A percentile compares a stretch with the other conserved stretches of the same genome.
These are phyloP conservation scores for Ceriops zippeliana DNA, from an alignment of 345 rosid genomes.

Conservation along the genomic window DNA sequence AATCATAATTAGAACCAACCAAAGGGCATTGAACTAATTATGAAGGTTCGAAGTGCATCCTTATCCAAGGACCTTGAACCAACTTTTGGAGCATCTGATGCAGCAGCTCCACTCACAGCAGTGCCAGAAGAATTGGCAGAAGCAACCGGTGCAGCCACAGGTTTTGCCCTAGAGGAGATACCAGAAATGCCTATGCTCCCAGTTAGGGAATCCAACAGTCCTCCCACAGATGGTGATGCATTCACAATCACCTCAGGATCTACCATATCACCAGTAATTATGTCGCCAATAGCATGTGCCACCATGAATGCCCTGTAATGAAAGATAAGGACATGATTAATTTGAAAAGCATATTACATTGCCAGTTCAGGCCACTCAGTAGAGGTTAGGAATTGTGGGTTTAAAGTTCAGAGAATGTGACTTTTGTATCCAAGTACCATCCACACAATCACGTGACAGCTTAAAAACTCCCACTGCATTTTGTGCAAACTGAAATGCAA, in stretches of 20 bases:
- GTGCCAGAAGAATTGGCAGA: slow-evolving; percentile 53
- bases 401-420: no score
- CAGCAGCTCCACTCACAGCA: slow-evolving; percentile 42
- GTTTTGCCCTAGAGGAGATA: slow-evolving; percentile 80
- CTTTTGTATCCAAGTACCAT: no score
- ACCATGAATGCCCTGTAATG: slow-evolving; percentile 76
- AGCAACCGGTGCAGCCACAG: slow-evolving; percentile 71
- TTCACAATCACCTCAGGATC: slow-evolving; percentile 86
- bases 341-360: background rate
- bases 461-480: no score
- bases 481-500: no score
- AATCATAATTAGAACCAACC: slow-evolving; percentile 55
- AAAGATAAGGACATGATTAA: background rate
- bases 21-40: slow-evolving; percentile 80
- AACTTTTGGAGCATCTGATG: slow-evolving; percentile 66
- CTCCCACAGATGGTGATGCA: slow-evolving; percentile 78
- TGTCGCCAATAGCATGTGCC: slow-evolving; percentile 78
- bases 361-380: background rate
- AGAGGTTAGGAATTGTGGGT: no score
- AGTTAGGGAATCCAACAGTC: slow-evolving; percentile 89
- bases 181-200: slow-evolving; percentile 86
- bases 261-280: slow-evolving; percentile 64
- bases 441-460: no score
- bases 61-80: slow-evolving; percentile 79
- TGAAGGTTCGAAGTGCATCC: slow-evolving; percentile 70